These are phyloP conservation scores for Eimeria nieschulzi DNA, from an alignment of 169 alveolate species.

Conservation along the genomic window DNA sequence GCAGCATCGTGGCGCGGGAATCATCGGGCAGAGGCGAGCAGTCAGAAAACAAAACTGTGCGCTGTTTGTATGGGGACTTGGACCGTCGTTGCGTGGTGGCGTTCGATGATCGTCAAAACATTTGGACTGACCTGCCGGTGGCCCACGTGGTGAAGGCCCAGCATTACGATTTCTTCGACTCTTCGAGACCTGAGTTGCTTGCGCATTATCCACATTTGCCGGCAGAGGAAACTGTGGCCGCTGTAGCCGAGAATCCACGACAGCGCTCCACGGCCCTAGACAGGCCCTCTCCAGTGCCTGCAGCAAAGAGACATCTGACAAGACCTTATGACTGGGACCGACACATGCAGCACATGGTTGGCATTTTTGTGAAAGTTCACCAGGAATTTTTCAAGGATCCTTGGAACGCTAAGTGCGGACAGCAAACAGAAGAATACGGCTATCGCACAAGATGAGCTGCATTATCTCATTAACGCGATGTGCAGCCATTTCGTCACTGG, in stretches of 20 bases:
- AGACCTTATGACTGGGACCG: constrained; percentile 86
- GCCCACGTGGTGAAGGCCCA: constrained; percentile 92
- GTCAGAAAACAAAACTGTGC: constrained; percentile 67
- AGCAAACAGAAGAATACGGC: not conserved
- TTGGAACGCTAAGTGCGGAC: constrained; percentile 80
- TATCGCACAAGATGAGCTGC: too few relatives aligned
- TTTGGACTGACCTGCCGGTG: constrained; percentile 90
- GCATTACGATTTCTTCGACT: constrained; percentile 90
- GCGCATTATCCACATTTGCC: constrained; percentile 79
- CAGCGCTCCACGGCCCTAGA: constrained; percentile 37
- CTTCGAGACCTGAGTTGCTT: constrained; percentile 74
- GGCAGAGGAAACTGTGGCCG: constrained; percentile 27
- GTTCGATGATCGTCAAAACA: constrained; percentile 92
- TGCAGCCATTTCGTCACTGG: too few relatives aligned
- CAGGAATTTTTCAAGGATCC: constrained; percentile 88
- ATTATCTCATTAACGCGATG: too few relatives aligned
- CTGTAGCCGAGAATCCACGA: constrained; percentile 26
- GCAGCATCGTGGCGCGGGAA: constrained; percentile 71
- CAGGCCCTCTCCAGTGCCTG: constrained; percentile 48
- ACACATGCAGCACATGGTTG: constrained; percentile 89
- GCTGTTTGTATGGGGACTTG: constrained; percentile 85
- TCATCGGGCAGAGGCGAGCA: constrained; percentile 63
- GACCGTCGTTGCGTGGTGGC: constrained; percentile 89
- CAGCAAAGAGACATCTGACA: constrained; percentile 1
- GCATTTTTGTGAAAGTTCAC: constrained; percentile 88